phyloP scores from a whole-genome alignment of 2,329 filamentous ascomycete species.

The Talaromyces sp. region DNA sequence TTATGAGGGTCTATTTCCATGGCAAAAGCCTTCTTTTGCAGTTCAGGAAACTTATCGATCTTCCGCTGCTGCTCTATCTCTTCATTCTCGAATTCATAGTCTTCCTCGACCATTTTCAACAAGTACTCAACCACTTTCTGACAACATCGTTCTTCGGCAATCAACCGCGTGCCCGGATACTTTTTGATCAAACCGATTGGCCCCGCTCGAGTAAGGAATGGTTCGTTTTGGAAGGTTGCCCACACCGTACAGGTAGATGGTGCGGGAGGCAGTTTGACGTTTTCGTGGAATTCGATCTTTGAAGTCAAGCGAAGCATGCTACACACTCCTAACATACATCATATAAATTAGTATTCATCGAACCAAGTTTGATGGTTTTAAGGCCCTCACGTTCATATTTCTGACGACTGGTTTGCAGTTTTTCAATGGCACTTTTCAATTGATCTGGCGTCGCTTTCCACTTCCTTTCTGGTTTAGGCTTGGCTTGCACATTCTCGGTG shows the following conservation, averaged over 20 bases:
- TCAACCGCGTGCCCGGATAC: slow-evolving; percentile 8
- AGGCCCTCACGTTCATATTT: slow-evolving; percentile 24
- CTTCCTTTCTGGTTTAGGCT: slow-evolving; percentile 16
- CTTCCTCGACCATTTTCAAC: slow-evolving; percentile 28
- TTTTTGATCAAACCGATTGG: slow-evolving; percentile 23
- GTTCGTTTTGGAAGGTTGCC: slow-evolving; percentile 26
- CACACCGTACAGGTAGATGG: slow-evolving; percentile 10
- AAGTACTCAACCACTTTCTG: slow-evolving; percentile 28
- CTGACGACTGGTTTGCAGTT: slow-evolving; percentile 13
- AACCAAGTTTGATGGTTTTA: neutral
- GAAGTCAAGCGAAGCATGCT: slow-evolving; percentile 22
- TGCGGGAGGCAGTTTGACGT: neutral
- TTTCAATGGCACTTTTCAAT: slow-evolving; percentile 18
- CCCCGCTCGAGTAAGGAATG: slow-evolving; percentile 30
- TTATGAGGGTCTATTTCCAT: neutral
- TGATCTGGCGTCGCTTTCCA: slow-evolving; percentile 22
- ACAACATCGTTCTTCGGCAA: slow-evolving; percentile 25
- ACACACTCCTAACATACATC: slow-evolving; percentile 22
- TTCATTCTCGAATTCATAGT: slow-evolving; percentile 20
- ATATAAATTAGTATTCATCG: neutral
- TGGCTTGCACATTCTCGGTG: slow-evolving; percentile 12
- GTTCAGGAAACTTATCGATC: slow-evolving; percentile 6
- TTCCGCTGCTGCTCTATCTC: slow-evolving; percentile 10
- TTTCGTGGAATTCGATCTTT: neutral
- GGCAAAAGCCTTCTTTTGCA: neutral